These are phyloP conservation scores for Chalciporus chontae DNA, from an alignment of 768 basidiomycete genomes.

Conservation along the genomic window DNA sequence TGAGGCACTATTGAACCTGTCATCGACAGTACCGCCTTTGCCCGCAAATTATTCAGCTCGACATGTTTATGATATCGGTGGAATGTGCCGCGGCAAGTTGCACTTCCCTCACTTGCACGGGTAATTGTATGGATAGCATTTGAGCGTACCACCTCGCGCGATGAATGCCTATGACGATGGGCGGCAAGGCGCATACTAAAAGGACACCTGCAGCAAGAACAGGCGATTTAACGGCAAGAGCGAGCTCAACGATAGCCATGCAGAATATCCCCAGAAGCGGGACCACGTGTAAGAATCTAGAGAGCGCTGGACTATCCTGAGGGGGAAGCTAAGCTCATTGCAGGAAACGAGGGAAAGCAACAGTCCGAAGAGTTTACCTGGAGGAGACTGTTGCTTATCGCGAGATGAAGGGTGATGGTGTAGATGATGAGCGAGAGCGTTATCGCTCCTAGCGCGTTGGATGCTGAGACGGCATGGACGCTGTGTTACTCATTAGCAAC, in stretches of 20 bases:
- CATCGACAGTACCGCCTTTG: background rate
- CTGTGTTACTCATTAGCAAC: constrained; percentile 10
- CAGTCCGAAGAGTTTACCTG: constrained; percentile 8
- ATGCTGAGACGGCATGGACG: constrained; percentile 21
- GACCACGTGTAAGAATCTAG: constrained; percentile 21
- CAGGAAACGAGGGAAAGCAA: background rate
- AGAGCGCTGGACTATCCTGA: constrained; percentile 15
- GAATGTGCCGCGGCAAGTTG: too few relatives aligned
- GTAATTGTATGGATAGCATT: constrained; percentile 4
- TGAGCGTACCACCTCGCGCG: constrained; percentile 6
- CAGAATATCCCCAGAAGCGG: constrained; percentile 25
- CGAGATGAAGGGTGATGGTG: constrained; percentile 28
- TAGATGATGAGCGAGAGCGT: constrained; percentile 28
- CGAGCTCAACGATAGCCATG: constrained; percentile 18
- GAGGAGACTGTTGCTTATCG: constrained; percentile 14
- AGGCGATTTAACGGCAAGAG: constrained; percentile 21
- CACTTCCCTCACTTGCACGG: constrained; percentile 4
- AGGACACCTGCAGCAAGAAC: constrained; percentile 14
- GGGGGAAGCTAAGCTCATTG: background rate
- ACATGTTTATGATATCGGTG: background rate
- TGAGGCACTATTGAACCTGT: background rate
- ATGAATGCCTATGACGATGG: constrained; percentile 11
- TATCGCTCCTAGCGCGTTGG: constrained; percentile 11
- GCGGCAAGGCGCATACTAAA: constrained; percentile 20
- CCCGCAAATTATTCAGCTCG: background rate